These are phyloP conservation scores for Scedosporium minutisporum DNA, from an alignment of 2,329 filamentous ascomycete species.

Conservation along the genomic window DNA sequence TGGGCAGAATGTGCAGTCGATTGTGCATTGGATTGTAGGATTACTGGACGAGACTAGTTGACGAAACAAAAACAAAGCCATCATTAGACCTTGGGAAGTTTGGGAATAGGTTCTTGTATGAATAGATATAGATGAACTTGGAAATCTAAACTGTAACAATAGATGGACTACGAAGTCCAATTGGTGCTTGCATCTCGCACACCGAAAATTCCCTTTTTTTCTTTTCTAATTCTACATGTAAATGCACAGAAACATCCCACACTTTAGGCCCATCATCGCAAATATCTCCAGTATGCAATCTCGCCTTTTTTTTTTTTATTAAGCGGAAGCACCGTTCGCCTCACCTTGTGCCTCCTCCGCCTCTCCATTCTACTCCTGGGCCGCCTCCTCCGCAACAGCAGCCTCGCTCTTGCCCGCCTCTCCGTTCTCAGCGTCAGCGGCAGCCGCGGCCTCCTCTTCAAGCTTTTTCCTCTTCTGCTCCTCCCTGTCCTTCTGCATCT, in stretches of 20 bases:
- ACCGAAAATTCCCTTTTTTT: not conserved
- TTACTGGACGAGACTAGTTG: constrained; percentile 43
- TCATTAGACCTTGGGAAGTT: not conserved
- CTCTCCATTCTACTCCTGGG: constrained; percentile 9
- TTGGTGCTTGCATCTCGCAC: not conserved
- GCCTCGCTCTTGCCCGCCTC: constrained; percentile 12
- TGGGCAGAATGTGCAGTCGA: constrained; percentile 68
- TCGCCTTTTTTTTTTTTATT: constrained; percentile 8
- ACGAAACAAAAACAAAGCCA: not conserved
- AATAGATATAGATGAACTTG: not conserved
- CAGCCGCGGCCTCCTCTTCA: constrained; percentile 23
- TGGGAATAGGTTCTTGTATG: not conserved
- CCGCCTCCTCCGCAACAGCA: constrained; percentile 9
- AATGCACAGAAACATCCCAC: not conserved
- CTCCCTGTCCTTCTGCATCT: constrained; percentile 33
- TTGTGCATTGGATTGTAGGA: constrained; percentile 63
- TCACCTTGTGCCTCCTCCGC: constrained; percentile 22
- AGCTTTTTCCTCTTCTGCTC: constrained; percentile 24
- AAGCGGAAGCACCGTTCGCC: constrained; percentile 20
- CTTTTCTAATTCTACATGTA: not conserved
- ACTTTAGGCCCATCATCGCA: constrained; percentile 8
- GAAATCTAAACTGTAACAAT: not conserved
- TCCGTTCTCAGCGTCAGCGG: constrained; percentile 11
- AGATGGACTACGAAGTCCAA: not conserved
- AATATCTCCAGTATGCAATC: not conserved